phyloP scores from a whole-genome alignment of 768 basidiomycete species.

The Lactarius tabidus region DNA sequence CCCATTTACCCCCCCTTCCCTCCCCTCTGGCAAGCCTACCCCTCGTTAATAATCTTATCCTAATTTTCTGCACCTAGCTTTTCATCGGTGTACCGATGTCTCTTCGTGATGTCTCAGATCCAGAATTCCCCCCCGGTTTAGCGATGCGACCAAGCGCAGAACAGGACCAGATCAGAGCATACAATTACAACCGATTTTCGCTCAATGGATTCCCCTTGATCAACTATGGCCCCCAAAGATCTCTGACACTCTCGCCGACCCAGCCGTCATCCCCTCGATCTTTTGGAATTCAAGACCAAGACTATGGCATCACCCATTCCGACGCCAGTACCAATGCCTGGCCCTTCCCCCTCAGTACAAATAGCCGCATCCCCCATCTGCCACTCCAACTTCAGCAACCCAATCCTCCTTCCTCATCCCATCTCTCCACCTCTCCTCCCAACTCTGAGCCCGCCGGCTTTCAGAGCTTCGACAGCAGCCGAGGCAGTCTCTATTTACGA shows the following conservation, averaged over 20 bases:
- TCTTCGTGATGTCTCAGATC: slow-evolving; percentile 13
- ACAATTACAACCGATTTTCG: slow-evolving; percentile 9
- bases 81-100: slow-evolving; percentile 11
- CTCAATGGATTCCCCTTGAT: slow-evolving; percentile 24
- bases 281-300: slow-evolving; percentile 39
- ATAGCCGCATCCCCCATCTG: slow-evolving; percentile 31
- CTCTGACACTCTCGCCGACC: slow-evolving; percentile 25
- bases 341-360: slow-evolving; percentile 31
- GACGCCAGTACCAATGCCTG: slow-evolving; percentile 31
- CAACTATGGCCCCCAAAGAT: slow-evolving; percentile 21
- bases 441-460: slow-evolving; percentile 28
- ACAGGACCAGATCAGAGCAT: slow-evolving; percentile 11
- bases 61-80: slow-evolving; percentile 5
- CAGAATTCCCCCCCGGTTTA: slow-evolving; percentile 11
- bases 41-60: slow-evolving; percentile 8
- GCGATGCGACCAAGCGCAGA: slow-evolving; percentile 3
- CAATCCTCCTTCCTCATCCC: slow-evolving; percentile 35
- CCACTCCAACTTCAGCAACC: slow-evolving; percentile 37
- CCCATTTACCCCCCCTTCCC: slow-evolving; percentile 27
- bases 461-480: slow-evolving; percentile 15
- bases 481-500: slow-evolving; percentile 27
- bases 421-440: slow-evolving; percentile 34
- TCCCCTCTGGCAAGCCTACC: background rate
- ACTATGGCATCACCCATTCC: slow-evolving; percentile 32
- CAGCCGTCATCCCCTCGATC: slow-evolving; percentile 34